Evolutionary conservation across 768 basidiomycete species (phyloP).

Genomic region (Phanerochaete carnosa): DNA sequence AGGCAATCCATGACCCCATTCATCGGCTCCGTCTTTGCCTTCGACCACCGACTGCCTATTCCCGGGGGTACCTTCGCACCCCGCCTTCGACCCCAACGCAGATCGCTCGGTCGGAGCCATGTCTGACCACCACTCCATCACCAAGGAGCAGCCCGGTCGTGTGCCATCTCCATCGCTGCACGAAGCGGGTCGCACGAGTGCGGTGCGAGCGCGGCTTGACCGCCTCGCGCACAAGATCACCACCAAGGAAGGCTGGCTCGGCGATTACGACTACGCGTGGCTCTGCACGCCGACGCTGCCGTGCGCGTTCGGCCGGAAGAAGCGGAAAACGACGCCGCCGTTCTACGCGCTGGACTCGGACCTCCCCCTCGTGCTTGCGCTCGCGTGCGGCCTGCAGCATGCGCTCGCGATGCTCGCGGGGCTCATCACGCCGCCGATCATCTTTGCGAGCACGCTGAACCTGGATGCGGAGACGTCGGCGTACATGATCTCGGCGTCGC

Average conservation of each 20-base stretch:
- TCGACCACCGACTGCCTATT: not conserved
- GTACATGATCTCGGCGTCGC: conserved; percentile 79
- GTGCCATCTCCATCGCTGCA: conserved; percentile 14
- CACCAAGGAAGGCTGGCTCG: conserved; percentile 71
- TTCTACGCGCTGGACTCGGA: conserved; percentile 76
- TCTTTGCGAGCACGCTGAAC: conserved; percentile 62
- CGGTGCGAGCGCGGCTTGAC: conserved; percentile 10
- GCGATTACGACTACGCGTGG: conserved; percentile 75
- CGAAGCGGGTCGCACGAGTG: not conserved
- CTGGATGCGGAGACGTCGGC: conserved; percentile 56
- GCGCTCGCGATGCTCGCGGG: conserved; percentile 82
- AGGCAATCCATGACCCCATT: not conserved
- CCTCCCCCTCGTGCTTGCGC: conserved; percentile 68
- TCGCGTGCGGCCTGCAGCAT: conserved; percentile 72
- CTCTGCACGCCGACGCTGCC: conserved; percentile 70
- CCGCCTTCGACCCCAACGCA: not conserved
- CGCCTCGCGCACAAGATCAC: conserved; percentile 36
- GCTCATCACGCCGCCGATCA: conserved; percentile 80
- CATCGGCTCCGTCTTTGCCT: not conserved
- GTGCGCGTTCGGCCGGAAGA: conserved; percentile 34
- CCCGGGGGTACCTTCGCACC: not conserved
- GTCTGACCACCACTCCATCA: conserved; percentile 21
- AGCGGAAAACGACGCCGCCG: conserved; percentile 43
- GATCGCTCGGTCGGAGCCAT: conserved; percentile 12
- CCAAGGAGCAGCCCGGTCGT: conserved; percentile 29